Evolutionary conservation across 192 early-diverging fungal species (phyloP).

Genomic region (Lobosporangium transversale): DNA sequence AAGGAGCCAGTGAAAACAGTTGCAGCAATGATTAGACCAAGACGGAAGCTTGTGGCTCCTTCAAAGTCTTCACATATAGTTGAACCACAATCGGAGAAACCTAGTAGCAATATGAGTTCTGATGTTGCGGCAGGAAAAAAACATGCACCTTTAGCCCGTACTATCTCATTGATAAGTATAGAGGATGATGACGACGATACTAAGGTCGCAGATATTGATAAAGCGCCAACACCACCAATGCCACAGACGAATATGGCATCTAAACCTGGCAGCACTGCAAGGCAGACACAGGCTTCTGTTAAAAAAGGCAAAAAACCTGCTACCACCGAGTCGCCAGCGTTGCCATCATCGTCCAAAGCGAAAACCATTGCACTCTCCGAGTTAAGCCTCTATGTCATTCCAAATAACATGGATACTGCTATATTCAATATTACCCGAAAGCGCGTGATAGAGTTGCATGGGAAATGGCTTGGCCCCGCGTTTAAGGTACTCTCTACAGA

Average conservation of each 20-base stretch:
- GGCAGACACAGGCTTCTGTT: too few relatives aligned
- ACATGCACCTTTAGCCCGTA: background rate
- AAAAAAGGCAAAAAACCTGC: too few relatives aligned
- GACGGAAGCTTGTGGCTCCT: constrained; percentile 6
- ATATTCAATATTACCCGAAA: constrained; percentile 19
- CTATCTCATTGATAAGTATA: background rate
- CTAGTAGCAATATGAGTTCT: background rate
- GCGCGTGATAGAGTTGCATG: constrained; percentile 8
- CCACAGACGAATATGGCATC: too few relatives aligned
- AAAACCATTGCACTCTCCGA: background rate
- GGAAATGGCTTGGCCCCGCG: constrained; percentile 33
- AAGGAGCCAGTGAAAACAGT: constrained; percentile 9
- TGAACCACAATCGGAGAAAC: background rate
- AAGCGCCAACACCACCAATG: too few relatives aligned
- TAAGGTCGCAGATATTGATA: too few relatives aligned
- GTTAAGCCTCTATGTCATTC: constrained; percentile 31
- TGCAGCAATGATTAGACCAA: constrained; percentile 11
- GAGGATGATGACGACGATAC: background rate
- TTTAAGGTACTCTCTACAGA: constrained; percentile 20
- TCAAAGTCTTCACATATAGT: background rate
- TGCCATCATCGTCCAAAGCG: background rate
- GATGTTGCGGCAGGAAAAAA: background rate
- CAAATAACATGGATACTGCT: constrained; percentile 15
- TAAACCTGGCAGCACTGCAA: too few relatives aligned
- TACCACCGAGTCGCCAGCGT: too few relatives aligned